Percentiles rank a stretch among this genome's conserved stretches.
phyloP scores from a whole-genome alignment of 2,329 filamentous ascomycete genomes.

The Aspergillus sclerotialis region DNA sequence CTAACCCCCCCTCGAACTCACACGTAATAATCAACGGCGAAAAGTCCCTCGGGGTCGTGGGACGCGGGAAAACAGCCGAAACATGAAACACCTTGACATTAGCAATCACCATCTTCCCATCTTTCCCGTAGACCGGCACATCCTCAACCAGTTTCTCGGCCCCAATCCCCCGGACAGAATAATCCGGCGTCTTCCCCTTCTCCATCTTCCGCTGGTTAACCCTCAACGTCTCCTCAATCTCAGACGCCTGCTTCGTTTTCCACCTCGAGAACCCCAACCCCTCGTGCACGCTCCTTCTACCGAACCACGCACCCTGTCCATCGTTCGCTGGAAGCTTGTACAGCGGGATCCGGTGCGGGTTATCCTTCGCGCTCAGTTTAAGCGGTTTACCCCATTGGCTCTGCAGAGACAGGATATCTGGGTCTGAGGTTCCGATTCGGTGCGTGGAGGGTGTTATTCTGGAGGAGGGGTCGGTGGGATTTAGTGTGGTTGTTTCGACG shows the following conservation, averaged over 20 bases:
- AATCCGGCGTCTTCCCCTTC: constrained; percentile 59
- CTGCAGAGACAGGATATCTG: constrained; percentile 55
- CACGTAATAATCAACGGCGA: constrained; percentile 71
- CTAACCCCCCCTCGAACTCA: constrained; percentile 13
- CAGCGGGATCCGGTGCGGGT: constrained; percentile 67
- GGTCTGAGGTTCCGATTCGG: constrained; percentile 42
- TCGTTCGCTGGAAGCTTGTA: constrained; percentile 77
- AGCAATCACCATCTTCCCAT: constrained; percentile 12
- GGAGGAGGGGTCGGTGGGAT: neutral
- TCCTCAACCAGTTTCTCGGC: constrained; percentile 69
- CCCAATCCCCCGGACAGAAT: constrained; percentile 76
- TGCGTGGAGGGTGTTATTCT: constrained; percentile 45
- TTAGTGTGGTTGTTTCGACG: constrained; percentile 30
- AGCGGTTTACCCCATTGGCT: constrained; percentile 81
- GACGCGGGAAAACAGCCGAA: constrained; percentile 83
- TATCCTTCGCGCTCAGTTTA: constrained; percentile 55
- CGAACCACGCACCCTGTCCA: constrained; percentile 83
- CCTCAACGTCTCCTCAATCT: constrained; percentile 73
- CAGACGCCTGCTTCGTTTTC: constrained; percentile 66
- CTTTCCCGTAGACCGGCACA: constrained; percentile 40
- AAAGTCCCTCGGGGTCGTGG: constrained; percentile 82
- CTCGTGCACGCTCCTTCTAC: constrained; percentile 72
- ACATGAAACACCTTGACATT: constrained; percentile 64
- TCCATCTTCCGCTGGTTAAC: constrained; percentile 62
- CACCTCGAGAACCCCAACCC: constrained; percentile 70